These are phyloP conservation scores for Pichia pseudocactophila DNA, from an alignment of 805 yeast genomes.

Conservation along the genomic window DNA sequence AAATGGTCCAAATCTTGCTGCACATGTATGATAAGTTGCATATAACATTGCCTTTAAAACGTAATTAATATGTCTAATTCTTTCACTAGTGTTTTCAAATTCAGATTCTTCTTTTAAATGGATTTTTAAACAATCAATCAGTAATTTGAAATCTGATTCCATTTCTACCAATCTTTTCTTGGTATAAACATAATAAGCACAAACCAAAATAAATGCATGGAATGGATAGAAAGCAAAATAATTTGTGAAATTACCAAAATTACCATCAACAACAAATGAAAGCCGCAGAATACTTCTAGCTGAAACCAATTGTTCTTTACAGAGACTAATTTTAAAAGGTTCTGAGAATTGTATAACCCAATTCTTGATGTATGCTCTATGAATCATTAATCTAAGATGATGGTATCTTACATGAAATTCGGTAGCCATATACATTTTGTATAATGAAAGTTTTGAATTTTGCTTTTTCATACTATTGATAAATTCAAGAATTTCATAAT, in stretches of 20 bases:
- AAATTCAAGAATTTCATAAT: slow-evolving; percentile 6
- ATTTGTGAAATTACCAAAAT: slow-evolving; percentile 13
- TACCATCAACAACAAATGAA: slow-evolving; percentile 11
- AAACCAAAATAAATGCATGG: slow-evolving; percentile 24
- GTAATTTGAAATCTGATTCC: slow-evolving; percentile 19
- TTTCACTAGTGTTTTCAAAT: slow-evolving; percentile 9
- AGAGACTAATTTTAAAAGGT: slow-evolving; percentile 2
- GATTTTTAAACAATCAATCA: slow-evolving; percentile 14
- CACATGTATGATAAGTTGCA: slow-evolving; percentile 13
- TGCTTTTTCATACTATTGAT: slow-evolving; percentile 6
- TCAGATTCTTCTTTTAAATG: slow-evolving; percentile 12
- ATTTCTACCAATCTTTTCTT: slow-evolving; percentile 9
- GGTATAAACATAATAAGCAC: slow-evolving; percentile 20
- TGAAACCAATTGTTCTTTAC: slow-evolving; percentile 17
- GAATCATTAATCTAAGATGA: slow-evolving; percentile 21
- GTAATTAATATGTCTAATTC: slow-evolving; percentile 15
- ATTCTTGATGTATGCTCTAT: slow-evolving; percentile 14
- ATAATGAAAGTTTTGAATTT: slow-evolving; percentile 3
- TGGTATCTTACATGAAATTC: slow-evolving; percentile 21
- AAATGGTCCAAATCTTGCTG: slow-evolving; percentile 4
- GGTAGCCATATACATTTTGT: slow-evolving; percentile 10
- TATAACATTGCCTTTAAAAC: slow-evolving; percentile 18
- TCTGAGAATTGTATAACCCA: not conserved
- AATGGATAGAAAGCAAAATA: slow-evolving; percentile 25
- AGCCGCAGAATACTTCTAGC: slow-evolving; percentile 22